A percentile compares a stretch with the other conserved stretches of the same genome.
These are phyloP conservation scores for Scutellaria galericulata DNA, from an alignment of 257 asterid species.

Conservation along the genomic window DNA sequence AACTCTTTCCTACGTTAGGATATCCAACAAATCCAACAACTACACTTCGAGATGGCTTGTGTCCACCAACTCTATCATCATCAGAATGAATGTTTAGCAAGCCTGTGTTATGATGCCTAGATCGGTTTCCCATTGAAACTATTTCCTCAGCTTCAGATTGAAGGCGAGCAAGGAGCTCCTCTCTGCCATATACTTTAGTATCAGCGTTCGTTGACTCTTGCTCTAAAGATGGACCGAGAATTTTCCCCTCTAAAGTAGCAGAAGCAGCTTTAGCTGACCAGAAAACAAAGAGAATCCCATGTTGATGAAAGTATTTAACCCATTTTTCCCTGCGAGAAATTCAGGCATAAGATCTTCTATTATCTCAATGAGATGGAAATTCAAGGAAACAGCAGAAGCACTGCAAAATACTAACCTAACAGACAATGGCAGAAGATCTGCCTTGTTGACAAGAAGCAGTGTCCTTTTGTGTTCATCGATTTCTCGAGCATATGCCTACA, in stretches of 20 bases:
- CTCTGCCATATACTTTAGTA: slow-evolving; percentile 75
- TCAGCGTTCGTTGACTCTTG: slow-evolving; percentile 54
- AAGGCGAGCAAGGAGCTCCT: slow-evolving; percentile 76
- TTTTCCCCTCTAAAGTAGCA: slow-evolving; percentile 73
- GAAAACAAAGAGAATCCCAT: slow-evolving; percentile 84
- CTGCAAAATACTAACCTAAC: slow-evolving; percentile 62
- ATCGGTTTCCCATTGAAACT: slow-evolving; percentile 55
- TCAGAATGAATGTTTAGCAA: slow-evolving; percentile 27
- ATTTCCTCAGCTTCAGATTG: slow-evolving; percentile 91
- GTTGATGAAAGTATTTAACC: slow-evolving; percentile 75
- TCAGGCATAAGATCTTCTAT: slow-evolving; percentile 10
- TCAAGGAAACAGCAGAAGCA: slow-evolving; percentile 27
- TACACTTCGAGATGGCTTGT: slow-evolving; percentile 45
- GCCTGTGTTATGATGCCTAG: slow-evolving; percentile 33
- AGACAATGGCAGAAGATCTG: slow-evolving; percentile 85
- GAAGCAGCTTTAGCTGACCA: slow-evolving; percentile 99
- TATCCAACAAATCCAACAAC: slow-evolving; percentile 96
- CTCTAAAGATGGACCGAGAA: slow-evolving; percentile 34
- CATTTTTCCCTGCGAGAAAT: slow-evolving; percentile 70
- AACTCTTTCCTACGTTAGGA: slow-evolving; percentile 99
- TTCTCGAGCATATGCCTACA: slow-evolving; percentile 90
- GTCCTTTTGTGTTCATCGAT: slow-evolving; percentile 89
- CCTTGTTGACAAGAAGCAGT: slow-evolving; percentile 92
- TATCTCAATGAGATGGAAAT: slow-evolving; percentile 5
- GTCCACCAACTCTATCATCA: slow-evolving; percentile 35